Conservation (phyloP, 305 asterid genomes). For the Ilex paraguariensis region DNA sequence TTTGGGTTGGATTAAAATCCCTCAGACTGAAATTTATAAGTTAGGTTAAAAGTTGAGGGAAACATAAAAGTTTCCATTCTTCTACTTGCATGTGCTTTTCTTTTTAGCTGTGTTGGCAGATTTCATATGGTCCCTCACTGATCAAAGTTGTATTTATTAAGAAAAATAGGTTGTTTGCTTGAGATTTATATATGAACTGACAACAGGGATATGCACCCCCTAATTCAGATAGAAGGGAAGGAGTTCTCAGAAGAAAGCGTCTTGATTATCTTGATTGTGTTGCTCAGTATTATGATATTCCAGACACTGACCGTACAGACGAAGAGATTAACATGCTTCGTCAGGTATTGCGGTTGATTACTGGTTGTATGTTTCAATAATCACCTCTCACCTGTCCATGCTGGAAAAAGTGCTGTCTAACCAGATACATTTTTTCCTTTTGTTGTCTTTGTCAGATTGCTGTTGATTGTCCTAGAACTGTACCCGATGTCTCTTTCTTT, state of each 20-base stretch:
- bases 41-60: too few species aligned
- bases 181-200: slow-evolving; percentile 61
- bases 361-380: slow-evolving; percentile 4
- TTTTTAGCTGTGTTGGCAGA: too few species aligned
- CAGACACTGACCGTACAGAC: slow-evolving; percentile 83
- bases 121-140: too few species aligned
- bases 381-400: slow-evolving; percentile 12
- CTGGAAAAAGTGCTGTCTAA: neutral
- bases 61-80: too few species aligned
- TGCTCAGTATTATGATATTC: slow-evolving; percentile 77
- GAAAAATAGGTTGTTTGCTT: slow-evolving; percentile 21
- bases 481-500: slow-evolving; percentile 86
- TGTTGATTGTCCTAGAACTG: slow-evolving; percentile 98
- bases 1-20: too few species aligned
- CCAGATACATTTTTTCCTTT: neutral
- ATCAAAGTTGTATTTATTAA: slow-evolving; percentile 10
- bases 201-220: slow-evolving; percentile 99
- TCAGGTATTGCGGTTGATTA: slow-evolving; percentile 48
- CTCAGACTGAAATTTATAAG: too few species aligned
- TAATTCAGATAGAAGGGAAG: slow-evolving; percentile 99
- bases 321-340: slow-evolving; percentile 96
- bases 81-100: too few species aligned
- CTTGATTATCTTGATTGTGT: slow-evolving; percentile 89
- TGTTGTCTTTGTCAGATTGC: slow-evolving; percentile 48
- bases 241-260: slow-evolving; percentile 81